Base-by-base conservation (phyloP, 2,329 filamentous ascomycete genomes). In the Neofusicoccum cordaticola region DNA sequence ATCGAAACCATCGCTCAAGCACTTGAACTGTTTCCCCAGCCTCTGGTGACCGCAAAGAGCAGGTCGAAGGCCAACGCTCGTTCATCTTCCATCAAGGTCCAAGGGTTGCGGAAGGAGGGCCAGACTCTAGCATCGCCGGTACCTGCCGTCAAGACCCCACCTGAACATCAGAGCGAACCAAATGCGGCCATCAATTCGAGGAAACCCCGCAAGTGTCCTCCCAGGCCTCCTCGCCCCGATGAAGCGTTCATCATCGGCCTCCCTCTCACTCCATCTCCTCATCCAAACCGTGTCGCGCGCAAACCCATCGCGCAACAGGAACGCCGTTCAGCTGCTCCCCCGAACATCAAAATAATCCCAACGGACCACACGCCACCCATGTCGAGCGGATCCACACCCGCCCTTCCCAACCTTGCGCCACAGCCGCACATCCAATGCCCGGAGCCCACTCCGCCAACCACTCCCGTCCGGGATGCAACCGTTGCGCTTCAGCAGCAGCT, bases 51-150 rank as follows among this genome's bases (percentile, higher is more conserved):
- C 37, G n/a, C 27, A 31, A 48, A 48, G 35, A 58, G 13, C 35
- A 51, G 39, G 5, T 7, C 19, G 3, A 35, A 17, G 44, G 15
- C 42, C 34, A 35, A 22, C 42, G 15, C 51, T 50, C 62, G 35
- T 37, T 34, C 42, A 22, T 58, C 34, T 41, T 51, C 62, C 27
- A 64, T 39, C 34, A 64, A 44, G n/a, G 52, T 37, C 19, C 52
- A 48, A 22, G 62, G 62, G 3, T 52, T 56, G 9, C 51, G 62
- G 34, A 56, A 57, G n/a, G 62, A 64, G 34, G 62, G 62, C 9
- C 62, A 64, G 44, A 64, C 62, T 1, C 19, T 64, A 13, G 52
- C 62, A 31, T 57, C 51, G 12, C 62, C 62, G 4, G 42, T 52
- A 2, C 41, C 44, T 31, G 4, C 27, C 11, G 31, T 45, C 4